Base-by-base conservation (phyloP, 768 basidiomycete species). In the Lentinula lateritia region DNA sequence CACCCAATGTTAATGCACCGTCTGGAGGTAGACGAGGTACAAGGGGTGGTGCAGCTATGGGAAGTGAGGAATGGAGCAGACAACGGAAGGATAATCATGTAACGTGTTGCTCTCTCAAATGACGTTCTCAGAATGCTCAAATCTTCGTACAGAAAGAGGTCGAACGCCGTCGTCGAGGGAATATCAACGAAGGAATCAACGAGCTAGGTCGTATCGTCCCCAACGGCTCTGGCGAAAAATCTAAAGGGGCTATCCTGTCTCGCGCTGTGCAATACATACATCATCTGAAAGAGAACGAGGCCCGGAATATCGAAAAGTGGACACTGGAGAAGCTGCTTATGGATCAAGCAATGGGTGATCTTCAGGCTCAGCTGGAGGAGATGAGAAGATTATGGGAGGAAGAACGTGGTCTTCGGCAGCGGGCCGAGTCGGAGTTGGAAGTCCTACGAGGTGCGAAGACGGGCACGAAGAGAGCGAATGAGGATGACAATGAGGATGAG, bases 151-250 rank as follows among this genome's bases (percentile, higher is more conserved):
- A 98, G 95, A 98, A 98, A 92, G 95, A 98, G 76, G 95, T 98
- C 12, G 96, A 99, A 73, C 90, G 96, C 58, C 86, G 93, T 41
- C 88, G 96, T 58, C 82, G 96, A 52, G 95, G 95, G 16, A 94
- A 94, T 66, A 98, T 99, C 75, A 97, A 96, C 74, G 91, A 95
- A 64, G 95, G 95, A 0, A 97, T 99, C 76, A 93, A 91, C 69
- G 90, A 92, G 67, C 87, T 98, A 15, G 89, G 90, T 0, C 84
- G 88, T 0, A 91, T 95, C 66, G 88, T 98, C 9, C 95, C 95
- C 3, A 90, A 88, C 66, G 90, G 88, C 32, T 87, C 89, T 0
- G 91, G 92, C 35, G 92, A 93, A 71, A 92, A 90, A 68, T 88
- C 90, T 58, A 97, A 98, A 70, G 92, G 93, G 18, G 90, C 90